phyloP scores from a whole-genome alignment of 2,329 filamentous ascomycete genomes.

The Epichloe sp. region DNA sequence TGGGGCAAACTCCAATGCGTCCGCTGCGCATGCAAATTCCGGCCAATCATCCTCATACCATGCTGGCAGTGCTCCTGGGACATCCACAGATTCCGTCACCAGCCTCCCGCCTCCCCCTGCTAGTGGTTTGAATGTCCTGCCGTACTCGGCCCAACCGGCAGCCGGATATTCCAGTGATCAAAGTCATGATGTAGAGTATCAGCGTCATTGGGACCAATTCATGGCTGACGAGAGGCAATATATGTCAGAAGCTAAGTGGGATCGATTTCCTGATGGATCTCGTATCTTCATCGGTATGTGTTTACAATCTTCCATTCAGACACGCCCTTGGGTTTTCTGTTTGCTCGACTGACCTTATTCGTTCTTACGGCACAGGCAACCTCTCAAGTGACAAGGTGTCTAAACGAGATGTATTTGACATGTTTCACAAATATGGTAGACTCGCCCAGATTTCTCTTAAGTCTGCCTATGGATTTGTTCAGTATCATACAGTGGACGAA shows the following conservation, averaged over 20 bases:
- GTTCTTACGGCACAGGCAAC: conserved; percentile 49
- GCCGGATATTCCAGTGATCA: conserved; percentile 16
- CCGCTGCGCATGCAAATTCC: conserved; percentile 18
- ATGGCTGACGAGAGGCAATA: conserved; percentile 60
- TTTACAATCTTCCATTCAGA: conserved; percentile 4
- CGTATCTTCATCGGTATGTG: conserved; percentile 66
- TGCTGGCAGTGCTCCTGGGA: conserved; percentile 18
- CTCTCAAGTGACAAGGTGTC: conserved; percentile 85
- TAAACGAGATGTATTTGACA: conserved; percentile 84
- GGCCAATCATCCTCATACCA: conserved; percentile 22
- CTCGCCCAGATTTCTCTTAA: conserved; percentile 94
- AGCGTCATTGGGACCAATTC: conserved; percentile 60
- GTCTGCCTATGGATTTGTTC: conserved; percentile 92
- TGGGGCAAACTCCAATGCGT: conserved; percentile 18
- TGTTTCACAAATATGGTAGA: conserved; percentile 74
- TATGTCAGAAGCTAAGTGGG: conserved; percentile 68
- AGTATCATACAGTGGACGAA: conserved; percentile 68
- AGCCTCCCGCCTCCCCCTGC: conserved; percentile 18
- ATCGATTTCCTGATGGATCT: conserved; percentile 64
- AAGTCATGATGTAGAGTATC: conserved; percentile 33
- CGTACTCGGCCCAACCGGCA: conserved; percentile 14
- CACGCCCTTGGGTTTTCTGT: neutral
- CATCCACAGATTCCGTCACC: conserved; percentile 18
- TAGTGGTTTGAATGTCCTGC: conserved; percentile 16
- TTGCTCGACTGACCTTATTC: conserved; percentile 7